phyloP scores from a whole-genome alignment of 495 filamentous ascomycete species.

The Talaromyces nanjingensis region DNA sequence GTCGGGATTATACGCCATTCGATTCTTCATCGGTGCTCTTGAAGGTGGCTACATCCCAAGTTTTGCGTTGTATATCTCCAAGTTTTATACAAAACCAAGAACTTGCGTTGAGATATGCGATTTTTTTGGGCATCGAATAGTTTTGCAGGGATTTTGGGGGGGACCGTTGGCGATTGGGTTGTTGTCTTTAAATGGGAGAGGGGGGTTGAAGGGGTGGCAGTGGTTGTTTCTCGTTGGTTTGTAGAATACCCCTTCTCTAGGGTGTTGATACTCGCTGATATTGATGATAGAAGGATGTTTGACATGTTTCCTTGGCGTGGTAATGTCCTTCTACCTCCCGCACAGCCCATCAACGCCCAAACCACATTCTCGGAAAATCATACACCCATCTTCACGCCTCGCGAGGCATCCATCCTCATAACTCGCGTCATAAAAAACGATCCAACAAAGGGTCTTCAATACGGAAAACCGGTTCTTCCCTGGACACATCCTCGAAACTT shows the following conservation, averaged over 20 bases:
- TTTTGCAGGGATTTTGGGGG: constrained; percentile 9
- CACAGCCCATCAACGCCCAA: constrained; percentile 3
- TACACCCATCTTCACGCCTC: constrained; percentile 8
- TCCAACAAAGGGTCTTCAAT: constrained; percentile 7
- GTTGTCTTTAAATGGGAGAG: background rate
- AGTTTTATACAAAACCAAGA: constrained; percentile 10
- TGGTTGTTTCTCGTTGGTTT: constrained; percentile 9
- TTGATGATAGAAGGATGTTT: background rate
- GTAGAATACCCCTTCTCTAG: background rate
- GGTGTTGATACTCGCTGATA: background rate
- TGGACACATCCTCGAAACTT: constrained; percentile 1
- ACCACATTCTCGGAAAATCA: constrained; percentile 5
- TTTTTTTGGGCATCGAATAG: constrained; percentile 8
- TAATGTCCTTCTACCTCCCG: background rate
- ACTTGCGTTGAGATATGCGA: constrained; percentile 5
- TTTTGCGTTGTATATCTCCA: constrained; percentile 31
- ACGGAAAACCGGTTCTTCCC: constrained; percentile 5
- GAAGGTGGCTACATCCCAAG: constrained; percentile 36
- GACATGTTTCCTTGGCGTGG: constrained; percentile 8
- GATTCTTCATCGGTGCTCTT: constrained; percentile 30
- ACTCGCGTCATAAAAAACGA: constrained; percentile 5
- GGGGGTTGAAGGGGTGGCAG: constrained; percentile 5
- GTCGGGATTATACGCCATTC: constrained; percentile 24
- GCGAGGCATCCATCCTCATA: constrained; percentile 1
- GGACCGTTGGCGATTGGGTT: constrained; percentile 7